Evolutionary conservation across 352 stramenopile genomes (phyloP).

Genomic region (Phytophthora foliorum): DNA sequence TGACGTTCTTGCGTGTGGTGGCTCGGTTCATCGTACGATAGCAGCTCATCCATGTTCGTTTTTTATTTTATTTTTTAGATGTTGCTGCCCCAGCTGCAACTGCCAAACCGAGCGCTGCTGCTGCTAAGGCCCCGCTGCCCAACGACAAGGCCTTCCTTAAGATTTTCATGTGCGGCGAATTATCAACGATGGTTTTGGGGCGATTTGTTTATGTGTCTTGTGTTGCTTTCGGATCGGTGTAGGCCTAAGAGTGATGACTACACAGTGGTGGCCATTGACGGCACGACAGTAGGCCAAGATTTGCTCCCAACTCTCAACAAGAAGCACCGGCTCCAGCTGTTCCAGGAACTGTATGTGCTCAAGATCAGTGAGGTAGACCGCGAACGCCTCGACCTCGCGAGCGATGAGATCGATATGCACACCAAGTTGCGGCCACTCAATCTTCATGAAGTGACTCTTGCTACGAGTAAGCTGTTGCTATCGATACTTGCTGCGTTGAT

Average conservation of each 20-base stretch:
- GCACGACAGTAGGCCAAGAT: constrained; percentile 82
- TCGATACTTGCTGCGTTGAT: not conserved
- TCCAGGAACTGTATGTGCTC: constrained; percentile 91
- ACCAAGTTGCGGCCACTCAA: constrained; percentile 86
- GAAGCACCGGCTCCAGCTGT: constrained; percentile 86
- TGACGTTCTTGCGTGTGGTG: not conserved
- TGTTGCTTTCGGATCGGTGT: not conserved
- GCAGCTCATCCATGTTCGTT: not conserved
- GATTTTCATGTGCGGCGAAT: constrained; percentile 84
- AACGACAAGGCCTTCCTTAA: constrained; percentile 89
- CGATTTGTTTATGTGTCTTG: constrained; percentile 9
- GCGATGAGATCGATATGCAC: constrained; percentile 91
- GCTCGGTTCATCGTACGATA: not conserved
- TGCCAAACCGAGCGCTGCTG: constrained; percentile 39
- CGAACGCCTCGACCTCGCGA: constrained; percentile 81
- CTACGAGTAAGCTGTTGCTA: constrained; percentile 69
- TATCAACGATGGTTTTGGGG: not conserved
- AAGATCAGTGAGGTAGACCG: constrained; percentile 90
- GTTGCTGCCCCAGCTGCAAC: constrained; percentile 31
- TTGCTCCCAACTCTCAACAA: constrained; percentile 89
- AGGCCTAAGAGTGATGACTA: constrained; percentile 92
- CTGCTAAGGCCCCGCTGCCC: constrained; percentile 53
- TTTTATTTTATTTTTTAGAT: constrained; percentile 26
- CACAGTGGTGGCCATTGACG: constrained; percentile 88
- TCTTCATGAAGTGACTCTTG: constrained; percentile 88